A percentile compares a stretch with the other conserved stretches of the same genome.
Evolutionary conservation across 1,284 basidiomycete genomes (phyloP).

Genomic region (Pascua sp.): DNA sequence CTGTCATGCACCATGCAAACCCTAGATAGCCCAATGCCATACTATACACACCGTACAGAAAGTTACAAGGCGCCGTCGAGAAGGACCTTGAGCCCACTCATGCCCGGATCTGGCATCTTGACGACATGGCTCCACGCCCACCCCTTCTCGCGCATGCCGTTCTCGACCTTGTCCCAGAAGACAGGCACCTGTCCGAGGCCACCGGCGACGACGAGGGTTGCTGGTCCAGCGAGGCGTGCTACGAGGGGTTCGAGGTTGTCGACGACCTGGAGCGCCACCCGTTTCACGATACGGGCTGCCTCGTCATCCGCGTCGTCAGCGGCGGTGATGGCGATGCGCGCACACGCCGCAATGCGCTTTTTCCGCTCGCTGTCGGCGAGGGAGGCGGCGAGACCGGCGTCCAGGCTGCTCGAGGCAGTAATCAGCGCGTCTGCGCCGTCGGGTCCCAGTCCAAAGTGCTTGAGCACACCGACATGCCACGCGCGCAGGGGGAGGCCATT

Average conservation of each 20-base stretch:
- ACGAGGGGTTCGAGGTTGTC: slow-evolving; percentile 14
- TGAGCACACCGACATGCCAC: slow-evolving; percentile 12
- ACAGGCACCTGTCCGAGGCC: slow-evolving; percentile 9
- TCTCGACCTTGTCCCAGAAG: slow-evolving; percentile 13
- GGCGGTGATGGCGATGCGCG: slow-evolving; percentile 6
- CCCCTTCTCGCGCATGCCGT: neutral
- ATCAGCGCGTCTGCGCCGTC: slow-evolving; percentile 9
- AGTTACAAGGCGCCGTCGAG: neutral
- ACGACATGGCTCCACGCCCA: slow-evolving; percentile 13
- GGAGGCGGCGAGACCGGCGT: neutral
- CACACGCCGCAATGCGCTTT: slow-evolving; percentile 12
- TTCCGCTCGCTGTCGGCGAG: slow-evolving; percentile 16
- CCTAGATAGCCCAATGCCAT: neutral
- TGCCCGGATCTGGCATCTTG: slow-evolving; percentile 11
- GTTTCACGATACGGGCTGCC: slow-evolving; percentile 3
- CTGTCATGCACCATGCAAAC: neutral
- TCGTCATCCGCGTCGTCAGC: slow-evolving; percentile 10
- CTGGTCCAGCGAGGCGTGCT: neutral
- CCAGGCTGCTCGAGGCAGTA: neutral
- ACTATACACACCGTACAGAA: neutral
- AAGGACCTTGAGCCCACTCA: slow-evolving; percentile 7
- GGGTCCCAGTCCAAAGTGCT: slow-evolving; percentile 1
- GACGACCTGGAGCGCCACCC: slow-evolving; percentile 19
- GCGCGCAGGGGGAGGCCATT: slow-evolving; percentile 3
- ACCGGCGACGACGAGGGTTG: slow-evolving; percentile 16